phyloP scores from a whole-genome alignment of 306 rosid species.

The Trichosanthes truncata region DNA sequence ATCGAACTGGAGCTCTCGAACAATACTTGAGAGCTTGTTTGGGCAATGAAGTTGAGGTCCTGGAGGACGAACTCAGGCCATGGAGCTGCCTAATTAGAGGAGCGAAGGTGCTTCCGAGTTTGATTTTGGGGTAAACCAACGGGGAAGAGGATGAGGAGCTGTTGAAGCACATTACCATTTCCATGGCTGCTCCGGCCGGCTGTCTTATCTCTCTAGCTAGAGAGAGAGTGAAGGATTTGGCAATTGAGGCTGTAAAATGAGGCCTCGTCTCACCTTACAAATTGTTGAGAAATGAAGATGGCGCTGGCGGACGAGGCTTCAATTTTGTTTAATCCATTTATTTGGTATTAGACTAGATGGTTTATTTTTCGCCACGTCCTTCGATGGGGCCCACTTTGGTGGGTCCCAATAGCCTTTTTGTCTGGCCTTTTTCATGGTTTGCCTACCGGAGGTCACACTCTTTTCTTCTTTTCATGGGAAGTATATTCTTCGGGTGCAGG shows the following conservation, averaged over 20 bases:
- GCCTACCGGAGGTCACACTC: too few relatives aligned
- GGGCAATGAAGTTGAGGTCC: conserved; percentile 23
- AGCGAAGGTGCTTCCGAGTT: conserved; percentile 17
- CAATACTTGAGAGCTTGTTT: conserved; percentile 24
- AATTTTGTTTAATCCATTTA: background rate
- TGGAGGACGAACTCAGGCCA: conserved; percentile 30
- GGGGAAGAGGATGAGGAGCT: conserved; percentile 27
- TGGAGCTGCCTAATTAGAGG: conserved; percentile 31
- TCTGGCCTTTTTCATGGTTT: too few relatives aligned
- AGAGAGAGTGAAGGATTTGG: conserved; percentile 32
- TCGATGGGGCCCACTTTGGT: background rate
- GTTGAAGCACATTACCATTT: conserved; percentile 37
- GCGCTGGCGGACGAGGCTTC: background rate
- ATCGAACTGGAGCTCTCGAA: conserved; percentile 14
- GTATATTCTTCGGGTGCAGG: too few relatives aligned
- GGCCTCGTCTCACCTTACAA: background rate
- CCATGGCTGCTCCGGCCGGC: conserved; percentile 30
- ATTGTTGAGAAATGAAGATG: background rate
- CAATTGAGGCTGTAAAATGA: conserved; percentile 28
- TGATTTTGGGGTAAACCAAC: conserved; percentile 7
- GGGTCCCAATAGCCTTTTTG: too few relatives aligned
- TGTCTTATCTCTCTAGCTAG: conserved; percentile 14
- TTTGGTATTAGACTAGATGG: background rate
- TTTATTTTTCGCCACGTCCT: background rate
- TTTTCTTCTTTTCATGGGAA: too few relatives aligned